Conservation (phyloP, 2,329 filamentous ascomycete species). For the Pestalotiopsis sp. region DNA sequence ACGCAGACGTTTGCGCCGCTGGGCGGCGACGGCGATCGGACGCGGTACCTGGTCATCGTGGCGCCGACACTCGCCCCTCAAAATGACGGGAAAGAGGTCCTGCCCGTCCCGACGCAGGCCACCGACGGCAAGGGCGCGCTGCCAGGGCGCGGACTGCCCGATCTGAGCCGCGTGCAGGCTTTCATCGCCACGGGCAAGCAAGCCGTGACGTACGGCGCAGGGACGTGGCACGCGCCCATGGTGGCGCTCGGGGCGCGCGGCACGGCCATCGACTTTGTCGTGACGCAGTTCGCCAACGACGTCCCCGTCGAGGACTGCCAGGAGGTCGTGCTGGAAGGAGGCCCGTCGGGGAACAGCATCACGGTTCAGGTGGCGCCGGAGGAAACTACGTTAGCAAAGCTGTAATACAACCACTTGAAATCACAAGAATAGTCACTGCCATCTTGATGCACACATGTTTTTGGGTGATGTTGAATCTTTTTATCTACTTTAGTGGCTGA, state of each 20-base stretch:
- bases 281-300: conserved; percentile 86
- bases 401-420: conserved; percentile 10
- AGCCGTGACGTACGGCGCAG: conserved; percentile 88
- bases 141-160: conserved; percentile 68
- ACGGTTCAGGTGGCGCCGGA: conserved; percentile 24
- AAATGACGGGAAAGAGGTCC: conserved; percentile 20
- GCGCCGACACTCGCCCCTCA: conserved; percentile 70
- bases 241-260: conserved; percentile 69
- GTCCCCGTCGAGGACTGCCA: conserved; percentile 86
- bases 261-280: conserved; percentile 77
- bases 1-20: conserved; percentile 91
- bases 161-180: conserved; percentile 69
- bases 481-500: not conserved
- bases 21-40: conserved; percentile 39
- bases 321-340: conserved; percentile 54
- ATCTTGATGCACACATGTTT: not conserved
- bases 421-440: not conserved
- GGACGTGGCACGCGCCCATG: conserved; percentile 98
- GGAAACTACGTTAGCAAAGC: conserved; percentile 15
- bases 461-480: not conserved
- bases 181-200: conserved; percentile 79
- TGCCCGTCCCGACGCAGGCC: conserved; percentile 40
- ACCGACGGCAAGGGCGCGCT: conserved; percentile 32
- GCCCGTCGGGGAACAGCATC: conserved; percentile 30
- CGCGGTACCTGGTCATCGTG: conserved; percentile 81